phyloP scores from a whole-genome alignment of 305 asterid genomes.

The Solanum aculeatissimum region DNA sequence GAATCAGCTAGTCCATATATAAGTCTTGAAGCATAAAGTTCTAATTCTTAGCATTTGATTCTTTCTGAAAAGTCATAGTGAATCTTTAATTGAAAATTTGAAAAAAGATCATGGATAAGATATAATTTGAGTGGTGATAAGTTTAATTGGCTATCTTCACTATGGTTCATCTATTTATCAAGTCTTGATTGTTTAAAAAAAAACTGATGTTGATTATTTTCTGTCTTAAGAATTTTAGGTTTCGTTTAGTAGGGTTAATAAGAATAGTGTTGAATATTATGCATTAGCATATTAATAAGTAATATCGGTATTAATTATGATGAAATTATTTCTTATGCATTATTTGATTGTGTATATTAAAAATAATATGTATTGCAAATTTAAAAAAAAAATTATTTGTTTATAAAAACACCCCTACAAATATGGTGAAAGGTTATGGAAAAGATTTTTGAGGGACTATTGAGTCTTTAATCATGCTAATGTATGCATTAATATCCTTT shows the following conservation, averaged over 20 bases:
- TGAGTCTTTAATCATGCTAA: too few relatives aligned
- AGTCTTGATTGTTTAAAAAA: background rate
- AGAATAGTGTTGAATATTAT: background rate
- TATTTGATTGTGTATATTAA: too few relatives aligned
- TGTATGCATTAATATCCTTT: too few relatives aligned
- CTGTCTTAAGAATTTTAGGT: background rate
- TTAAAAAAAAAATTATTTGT: too few relatives aligned
- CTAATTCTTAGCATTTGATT: background rate
- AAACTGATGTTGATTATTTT: background rate
- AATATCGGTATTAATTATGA: background rate
- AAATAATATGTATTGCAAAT: too few relatives aligned
- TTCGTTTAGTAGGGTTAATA: background rate
- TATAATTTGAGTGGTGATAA: background rate
- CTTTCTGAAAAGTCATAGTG: background rate
- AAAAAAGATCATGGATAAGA: background rate
- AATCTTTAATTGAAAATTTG: background rate
- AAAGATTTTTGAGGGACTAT: too few relatives aligned
- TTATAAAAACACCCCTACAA: too few relatives aligned
- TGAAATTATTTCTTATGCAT: too few relatives aligned
- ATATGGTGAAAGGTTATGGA: too few relatives aligned
- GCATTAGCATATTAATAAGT: background rate
- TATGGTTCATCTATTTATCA: background rate
- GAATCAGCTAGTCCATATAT: background rate
- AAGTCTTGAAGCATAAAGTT: background rate
- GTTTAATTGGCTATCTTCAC: background rate